These are phyloP conservation scores for Botrytis tulipae DNA, from an alignment of 2,329 filamentous ascomycete genomes.

Conservation along the genomic window DNA sequence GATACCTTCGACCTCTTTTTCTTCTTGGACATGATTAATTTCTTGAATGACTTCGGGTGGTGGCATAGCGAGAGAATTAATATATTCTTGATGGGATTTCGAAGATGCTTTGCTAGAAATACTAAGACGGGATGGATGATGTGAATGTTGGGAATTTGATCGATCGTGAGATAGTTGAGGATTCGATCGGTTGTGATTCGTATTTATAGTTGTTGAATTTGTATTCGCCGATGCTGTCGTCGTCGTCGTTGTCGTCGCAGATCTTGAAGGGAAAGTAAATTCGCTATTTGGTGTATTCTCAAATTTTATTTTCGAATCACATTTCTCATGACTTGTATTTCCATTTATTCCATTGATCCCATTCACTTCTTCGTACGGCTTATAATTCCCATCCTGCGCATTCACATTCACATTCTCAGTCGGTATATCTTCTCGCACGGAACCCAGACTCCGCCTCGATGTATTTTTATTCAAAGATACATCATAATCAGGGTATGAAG, in stretches of 20 bases:
- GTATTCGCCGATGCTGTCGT: not conserved
- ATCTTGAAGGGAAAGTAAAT: not conserved
- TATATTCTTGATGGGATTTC: conserved; percentile 36
- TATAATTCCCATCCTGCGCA: not conserved
- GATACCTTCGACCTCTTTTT: conserved; percentile 34
- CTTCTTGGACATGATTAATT: conserved; percentile 50
- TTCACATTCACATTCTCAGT: not conserved
- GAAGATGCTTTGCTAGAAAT: conserved; percentile 27
- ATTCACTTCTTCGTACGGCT: not conserved
- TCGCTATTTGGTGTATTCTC: not conserved
- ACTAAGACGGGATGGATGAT: conserved; percentile 29
- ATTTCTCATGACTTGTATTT: not conserved
- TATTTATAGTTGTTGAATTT: not conserved
- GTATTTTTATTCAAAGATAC: not conserved
- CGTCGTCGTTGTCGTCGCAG: not conserved
- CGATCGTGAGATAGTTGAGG: not conserved
- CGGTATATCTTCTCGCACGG: conserved; percentile 3
- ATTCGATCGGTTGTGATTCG: not conserved
- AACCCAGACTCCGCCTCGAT: conserved; percentile 1
- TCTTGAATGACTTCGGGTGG: conserved; percentile 45
- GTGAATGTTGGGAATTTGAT: conserved; percentile 14
- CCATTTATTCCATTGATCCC: not conserved
- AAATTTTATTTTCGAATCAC: conserved; percentile 16
- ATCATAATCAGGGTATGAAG: not conserved
- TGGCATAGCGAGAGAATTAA: conserved; percentile 34